Evolutionary conservation across 2,329 filamentous ascomycete genomes (phyloP), one percentile per base, ranked within the genome.

Genomic region (Phyllosticta citrichinensis): DNA sequence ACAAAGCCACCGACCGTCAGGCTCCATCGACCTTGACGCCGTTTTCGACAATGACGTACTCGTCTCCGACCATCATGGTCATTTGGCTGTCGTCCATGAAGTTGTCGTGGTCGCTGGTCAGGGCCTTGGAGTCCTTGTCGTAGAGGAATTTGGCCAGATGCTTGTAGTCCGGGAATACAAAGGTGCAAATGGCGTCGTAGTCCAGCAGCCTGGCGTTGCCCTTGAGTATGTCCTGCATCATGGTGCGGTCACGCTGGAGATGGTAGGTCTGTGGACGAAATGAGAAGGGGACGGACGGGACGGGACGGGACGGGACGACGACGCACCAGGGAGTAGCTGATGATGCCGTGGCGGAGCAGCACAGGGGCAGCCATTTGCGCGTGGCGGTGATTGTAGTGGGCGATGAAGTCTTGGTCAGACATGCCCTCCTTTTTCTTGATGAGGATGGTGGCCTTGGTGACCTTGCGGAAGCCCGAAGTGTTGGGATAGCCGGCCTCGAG

Each of bases 171-270:
- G 72, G 72, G 63, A 79, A 79, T 59, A 77, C 75, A 66, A 78
- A 78, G 11, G 75, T 78, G 68, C 77, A 79, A 35, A 79, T 78
- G 56, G 77, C 77, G 64, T 79, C 76, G 66, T 77, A 78, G 57
- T 76, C 72, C 56, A 76, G 65, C 62, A 79, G 69, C 57, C 72
- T 68, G 9, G 75, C 76, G 60, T 76, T 73, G 20, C 76, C 76
- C 60, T 75, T 74, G 65, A 79, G 67, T 65, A 78, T 79, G 63
- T 79, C 76, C 56, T 74, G 71, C 58, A 78, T 72, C 56, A 75
- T 75, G 56, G 73, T 76, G 27, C 74, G 71, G 62, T 79, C 77
- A 14, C 76, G 71, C 58, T 73, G 66, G 3, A 78, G 68, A 63
- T 77, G 77, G 63, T 79, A 79, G 12, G 76, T 77, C 75, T 78